Evolutionary conservation across 2,329 filamentous ascomycete genomes (phyloP).

Genomic region (Stemphylium beticola): DNA sequence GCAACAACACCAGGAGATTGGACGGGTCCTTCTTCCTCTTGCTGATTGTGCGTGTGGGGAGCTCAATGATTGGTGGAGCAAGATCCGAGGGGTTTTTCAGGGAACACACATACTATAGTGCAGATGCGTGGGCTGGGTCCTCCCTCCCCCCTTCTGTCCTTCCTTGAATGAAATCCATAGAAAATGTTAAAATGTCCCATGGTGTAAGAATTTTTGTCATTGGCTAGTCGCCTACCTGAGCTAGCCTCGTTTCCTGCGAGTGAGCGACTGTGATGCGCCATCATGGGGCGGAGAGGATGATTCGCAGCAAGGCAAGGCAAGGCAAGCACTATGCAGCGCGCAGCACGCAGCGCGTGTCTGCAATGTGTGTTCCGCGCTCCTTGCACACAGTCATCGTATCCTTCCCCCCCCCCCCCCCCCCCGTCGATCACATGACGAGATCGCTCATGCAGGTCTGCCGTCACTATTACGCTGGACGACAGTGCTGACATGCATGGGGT

Average conservation of each 20-base stretch:
- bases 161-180: no score
- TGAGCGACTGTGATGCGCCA: not conserved
- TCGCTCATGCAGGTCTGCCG: not conserved
- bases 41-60: conserved; percentile 4
- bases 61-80: conserved; percentile 1
- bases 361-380: not conserved
- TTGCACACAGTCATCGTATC: not conserved
- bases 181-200: no score
- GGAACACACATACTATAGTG: not conserved
- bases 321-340: no score
- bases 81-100: not conserved
- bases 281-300: not conserved
- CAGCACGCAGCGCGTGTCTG: not conserved
- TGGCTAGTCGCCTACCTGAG: no score
- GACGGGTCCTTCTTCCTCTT: no score
- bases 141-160: no score
- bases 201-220: no score
- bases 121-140: no score
- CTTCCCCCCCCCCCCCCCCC: not conserved
- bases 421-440: conserved; percentile 3
- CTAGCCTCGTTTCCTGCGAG: not conserved
- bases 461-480: not conserved
- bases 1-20: no score
- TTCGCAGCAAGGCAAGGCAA: not conserved
- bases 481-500: conserved; percentile 10